Evolutionary conservation across 129 eudicot species (phyloP), one percentile per base, ranked within the genome.

Genomic region (Deinandra increscens): DNA sequence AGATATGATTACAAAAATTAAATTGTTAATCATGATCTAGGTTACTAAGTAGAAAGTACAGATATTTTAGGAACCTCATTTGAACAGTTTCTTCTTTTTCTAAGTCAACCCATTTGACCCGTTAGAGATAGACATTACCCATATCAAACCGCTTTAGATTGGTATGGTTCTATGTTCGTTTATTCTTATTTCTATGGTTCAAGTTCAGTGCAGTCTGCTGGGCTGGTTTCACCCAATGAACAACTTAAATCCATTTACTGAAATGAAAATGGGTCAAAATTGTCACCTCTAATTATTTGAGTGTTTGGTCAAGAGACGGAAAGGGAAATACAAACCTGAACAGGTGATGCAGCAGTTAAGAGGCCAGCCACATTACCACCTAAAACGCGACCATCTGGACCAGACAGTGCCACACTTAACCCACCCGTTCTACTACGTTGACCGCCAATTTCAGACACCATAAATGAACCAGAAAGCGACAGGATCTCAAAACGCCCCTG

Each of bases 351-450:
- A 0, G 97, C 95, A 68, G 68, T 80, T 48, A 90, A 54, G 15
- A 85, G 73, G 44, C 97, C 97, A 26, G 91, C 89, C 50, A 90
- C 89, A 12, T 85, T 82, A 49, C 97, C 97, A 20, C 95, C 95
- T 62, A 90, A 77, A 14, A 83, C 85, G 64, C 80, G 43, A n/a
- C 95, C 95, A 63, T 90, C 85, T 4, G 89, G 85, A 31, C 85
- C 89, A 45, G 95, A 82, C 50, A 90, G 78, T 0, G 86, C 67
- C 45, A 82, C 90, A 41, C 86, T 87, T 61, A 86, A 59, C 36
- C 86, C 83, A 34, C 86, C 84, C 0, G 71, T 72, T 69, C 84
- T 59, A 43, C 82, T 83, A 13, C 79, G 75, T 45, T 64, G 84
- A 18, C 88, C 82, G 15, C 58, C 86, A 67, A 22, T 59, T 38